Evolutionary conservation across 805 yeast genomes (phyloP), one percentile per base, ranked within the genome.

Genomic region (Ogataea nonfermentans): DNA sequence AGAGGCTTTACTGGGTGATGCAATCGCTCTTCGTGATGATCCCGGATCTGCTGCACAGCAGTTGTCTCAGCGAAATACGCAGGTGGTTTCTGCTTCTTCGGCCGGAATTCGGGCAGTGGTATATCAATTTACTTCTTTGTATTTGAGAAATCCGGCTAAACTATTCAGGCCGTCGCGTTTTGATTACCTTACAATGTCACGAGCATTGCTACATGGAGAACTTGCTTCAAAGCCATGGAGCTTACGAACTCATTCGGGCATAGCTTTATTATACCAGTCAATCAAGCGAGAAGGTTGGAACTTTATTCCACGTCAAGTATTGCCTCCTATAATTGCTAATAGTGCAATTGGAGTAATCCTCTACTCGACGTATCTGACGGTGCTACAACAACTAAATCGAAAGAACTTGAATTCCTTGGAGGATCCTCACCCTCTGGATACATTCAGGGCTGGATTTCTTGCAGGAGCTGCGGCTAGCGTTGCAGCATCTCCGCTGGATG

Each of bases 401-500:
- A 31, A 37, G 6, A 52, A 45, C 11, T 35, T 41, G 24, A 53
- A 42, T 7, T 38, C 56, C 0, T 36, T 58, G 15, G 51, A 54
- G 9, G 59, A 55, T 40, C 68, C 60, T 23, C 48, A 45, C 11
- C 68, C 73, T 1, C 55, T 67, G 41, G 88, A 85, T 50, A 79
- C 88, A 0, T 77, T 86, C 62, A 61, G 78, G 33, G 87, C 96
- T 0, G 98, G 98, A 0, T 78, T 81, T 40, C 48, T 86, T 0
- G 96, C 96, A 0, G 97, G 97, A 1, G 78, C 82, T 0, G 78
- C 80, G 16, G 96, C 93, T 52, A 84, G 95, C n/a, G 64, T 87
- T 12, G 90, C 87, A 0, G 95, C 96, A 2, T 91, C 96, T 2
- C 98, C 98, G 0, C 71, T 91, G 4, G 97, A 91, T 62, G 96